Percentiles rank a stretch among this genome's conserved stretches.
Evolutionary conservation across 192 early-diverging fungal genomes (phyloP).

Genomic region (Cetraspora pellucida): DNA sequence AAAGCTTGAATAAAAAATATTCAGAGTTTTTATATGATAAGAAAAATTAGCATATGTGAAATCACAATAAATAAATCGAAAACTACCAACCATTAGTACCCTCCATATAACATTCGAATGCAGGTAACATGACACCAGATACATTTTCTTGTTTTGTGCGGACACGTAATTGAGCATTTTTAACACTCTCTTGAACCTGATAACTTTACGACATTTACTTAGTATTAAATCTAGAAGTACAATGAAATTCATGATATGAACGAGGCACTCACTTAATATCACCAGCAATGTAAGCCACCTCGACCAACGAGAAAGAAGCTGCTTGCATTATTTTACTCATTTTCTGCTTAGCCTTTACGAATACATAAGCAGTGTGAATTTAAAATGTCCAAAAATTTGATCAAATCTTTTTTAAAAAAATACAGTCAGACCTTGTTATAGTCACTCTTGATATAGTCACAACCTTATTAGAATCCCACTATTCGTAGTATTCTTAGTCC

Average conservation of each 20-base stretch:
- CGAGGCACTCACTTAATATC: constrained; percentile 76
- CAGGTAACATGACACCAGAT: constrained; percentile 93
- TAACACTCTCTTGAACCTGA: constrained; percentile 94
- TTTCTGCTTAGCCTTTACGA: constrained; percentile 85
- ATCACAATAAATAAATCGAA: not conserved
- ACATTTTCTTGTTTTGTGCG: constrained; percentile 95
- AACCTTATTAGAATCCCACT: too few relatives aligned
- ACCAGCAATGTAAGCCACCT: constrained; percentile 95
- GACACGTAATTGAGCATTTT: constrained; percentile 89
- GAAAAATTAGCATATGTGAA: not conserved
- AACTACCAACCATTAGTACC: constrained; percentile 79
- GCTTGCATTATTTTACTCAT: constrained; percentile 99
- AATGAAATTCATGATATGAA: not conserved
- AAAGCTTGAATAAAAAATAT: constrained; percentile 58
- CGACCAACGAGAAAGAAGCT: constrained; percentile 96
- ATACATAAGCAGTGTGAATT: not conserved
- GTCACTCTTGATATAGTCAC: too few relatives aligned
- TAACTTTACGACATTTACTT: constrained; percentile 57
- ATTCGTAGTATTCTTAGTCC: too few relatives aligned
- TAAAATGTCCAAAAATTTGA: not conserved
- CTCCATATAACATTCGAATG: constrained; percentile 85
- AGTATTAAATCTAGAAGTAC: not conserved
- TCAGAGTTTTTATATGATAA: not conserved
- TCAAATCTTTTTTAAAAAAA: too few relatives aligned
- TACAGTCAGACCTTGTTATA: too few relatives aligned